phyloP scores from a whole-genome alignment of 495 filamentous ascomycete species.

The Recurvomyces mirabilis region DNA sequence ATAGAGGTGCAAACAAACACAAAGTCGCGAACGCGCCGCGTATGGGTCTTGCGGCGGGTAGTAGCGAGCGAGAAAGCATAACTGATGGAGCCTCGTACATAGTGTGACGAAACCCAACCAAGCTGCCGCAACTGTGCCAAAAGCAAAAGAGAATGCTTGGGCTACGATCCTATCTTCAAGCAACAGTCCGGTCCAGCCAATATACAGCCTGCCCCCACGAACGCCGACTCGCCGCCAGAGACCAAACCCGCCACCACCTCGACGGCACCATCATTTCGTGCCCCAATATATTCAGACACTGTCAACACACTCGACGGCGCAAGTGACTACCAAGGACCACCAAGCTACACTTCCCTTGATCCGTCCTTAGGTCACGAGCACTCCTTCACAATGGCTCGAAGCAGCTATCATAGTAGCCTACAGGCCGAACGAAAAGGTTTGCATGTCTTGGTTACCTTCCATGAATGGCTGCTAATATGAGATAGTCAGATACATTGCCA shows the following conservation, averaged over 20 bases:
- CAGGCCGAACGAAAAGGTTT: conserved; percentile 9
- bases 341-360: conserved; percentile 59
- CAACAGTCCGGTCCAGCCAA: conserved; percentile 64
- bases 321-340: background rate
- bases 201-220: conserved; percentile 51
- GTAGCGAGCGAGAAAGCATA: conserved; percentile 11
- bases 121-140: conserved; percentile 95
- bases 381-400: conserved; percentile 25
- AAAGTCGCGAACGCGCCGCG: background rate
- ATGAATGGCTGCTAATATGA: conserved; percentile 4
- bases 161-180: conserved; percentile 98
- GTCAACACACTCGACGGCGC: no score
- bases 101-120: conserved; percentile 97
- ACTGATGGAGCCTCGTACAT: conserved; percentile 1
- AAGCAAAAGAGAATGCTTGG: conserved; percentile 92
- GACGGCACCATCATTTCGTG: background rate
- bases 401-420: conserved; percentile 9
- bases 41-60: background rate
- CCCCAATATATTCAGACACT: no score
- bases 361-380: conserved; percentile 41
- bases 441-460: background rate
- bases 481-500: conserved; percentile 59
- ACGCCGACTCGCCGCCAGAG: conserved; percentile 11
- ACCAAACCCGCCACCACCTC: background rate
- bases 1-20: no score